These are phyloP conservation scores for Wickerhamomyces hampshirensis DNA, from an alignment of 805 yeast genomes.

Conservation along the genomic window DNA sequence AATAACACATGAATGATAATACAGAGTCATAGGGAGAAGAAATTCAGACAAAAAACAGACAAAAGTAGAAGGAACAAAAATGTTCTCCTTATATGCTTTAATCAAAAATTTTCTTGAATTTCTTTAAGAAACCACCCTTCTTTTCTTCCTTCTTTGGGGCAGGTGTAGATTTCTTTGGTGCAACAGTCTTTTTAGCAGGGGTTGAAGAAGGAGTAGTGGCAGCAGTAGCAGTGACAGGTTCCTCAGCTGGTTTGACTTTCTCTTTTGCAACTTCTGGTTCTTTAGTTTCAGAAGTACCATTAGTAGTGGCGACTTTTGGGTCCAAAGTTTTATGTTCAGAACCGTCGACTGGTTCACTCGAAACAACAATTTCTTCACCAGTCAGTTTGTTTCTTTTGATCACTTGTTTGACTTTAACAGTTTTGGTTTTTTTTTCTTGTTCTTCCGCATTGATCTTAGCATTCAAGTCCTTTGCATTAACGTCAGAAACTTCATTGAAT, in stretches of 20 bases:
- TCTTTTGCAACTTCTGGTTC: not conserved
- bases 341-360: constrained; percentile 24
- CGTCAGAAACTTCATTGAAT: constrained; percentile 51
- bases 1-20: too few species aligned
- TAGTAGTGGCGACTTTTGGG: constrained; percentile 13
- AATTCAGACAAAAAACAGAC: too few species aligned
- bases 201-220: not conserved
- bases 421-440: constrained; percentile 21
- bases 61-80: too few species aligned
- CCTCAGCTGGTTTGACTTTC: not conserved
- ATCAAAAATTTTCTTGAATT: constrained; percentile 18
- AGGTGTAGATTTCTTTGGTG: constrained; percentile 2
- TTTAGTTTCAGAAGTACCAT: constrained; percentile 7
- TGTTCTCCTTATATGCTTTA: too few species aligned
- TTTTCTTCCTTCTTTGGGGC: constrained; percentile 18
- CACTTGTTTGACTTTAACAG: constrained; percentile 32
- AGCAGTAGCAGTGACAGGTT: not conserved
- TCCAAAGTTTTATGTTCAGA: constrained; percentile 19
- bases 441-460: constrained; percentile 28
- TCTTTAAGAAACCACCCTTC: constrained; percentile 21
- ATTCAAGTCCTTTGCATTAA: constrained; percentile 56
- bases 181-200: constrained; percentile 2
- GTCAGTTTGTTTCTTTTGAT: constrained; percentile 36
- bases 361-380: constrained; percentile 35
- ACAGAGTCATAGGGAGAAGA: too few species aligned